These are phyloP conservation scores for Carex cristatella DNA, from an alignment of 176 grass and related monocot species.

Conservation along the genomic window DNA sequence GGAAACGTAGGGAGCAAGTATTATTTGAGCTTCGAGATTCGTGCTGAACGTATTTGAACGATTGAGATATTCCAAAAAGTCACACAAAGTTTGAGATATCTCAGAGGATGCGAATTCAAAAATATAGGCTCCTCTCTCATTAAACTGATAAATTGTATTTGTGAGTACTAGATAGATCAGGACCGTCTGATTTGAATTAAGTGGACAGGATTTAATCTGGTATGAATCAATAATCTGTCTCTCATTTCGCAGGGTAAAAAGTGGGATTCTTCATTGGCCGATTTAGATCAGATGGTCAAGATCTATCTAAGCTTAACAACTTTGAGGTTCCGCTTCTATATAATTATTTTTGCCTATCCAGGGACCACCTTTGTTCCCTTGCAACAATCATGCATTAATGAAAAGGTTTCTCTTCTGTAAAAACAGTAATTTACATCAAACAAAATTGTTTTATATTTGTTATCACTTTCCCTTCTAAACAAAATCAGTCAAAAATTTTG, in stretches of 20 bases:
- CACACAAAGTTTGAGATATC: too few relatives aligned
- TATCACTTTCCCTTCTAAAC: not conserved
- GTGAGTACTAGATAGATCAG: too few relatives aligned
- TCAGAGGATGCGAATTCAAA: too few relatives aligned
- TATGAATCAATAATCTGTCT: too few relatives aligned
- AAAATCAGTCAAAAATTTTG: not conserved
- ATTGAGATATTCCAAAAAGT: too few relatives aligned
- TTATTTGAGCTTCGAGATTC: too few relatives aligned
- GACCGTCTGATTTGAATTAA: too few relatives aligned
- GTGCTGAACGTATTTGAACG: too few relatives aligned
- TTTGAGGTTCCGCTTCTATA: not conserved
- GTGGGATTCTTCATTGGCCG: too few relatives aligned
- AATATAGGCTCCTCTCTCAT: not conserved
- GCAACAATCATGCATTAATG: not conserved
- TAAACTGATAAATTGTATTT: not conserved
- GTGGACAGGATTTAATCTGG: too few relatives aligned
- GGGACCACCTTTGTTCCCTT: not conserved
- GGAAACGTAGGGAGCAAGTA: too few relatives aligned
- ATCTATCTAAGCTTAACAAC: not conserved
- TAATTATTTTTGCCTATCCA: not conserved
- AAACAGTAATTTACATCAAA: not conserved
- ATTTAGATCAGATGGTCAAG: not conserved
- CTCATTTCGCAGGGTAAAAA: too few relatives aligned
- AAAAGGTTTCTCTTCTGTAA: not conserved
- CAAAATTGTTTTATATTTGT: not conserved